phyloP scores from a whole-genome alignment of 805 yeast genomes.

The Saccharomycopsis olivae region DNA sequence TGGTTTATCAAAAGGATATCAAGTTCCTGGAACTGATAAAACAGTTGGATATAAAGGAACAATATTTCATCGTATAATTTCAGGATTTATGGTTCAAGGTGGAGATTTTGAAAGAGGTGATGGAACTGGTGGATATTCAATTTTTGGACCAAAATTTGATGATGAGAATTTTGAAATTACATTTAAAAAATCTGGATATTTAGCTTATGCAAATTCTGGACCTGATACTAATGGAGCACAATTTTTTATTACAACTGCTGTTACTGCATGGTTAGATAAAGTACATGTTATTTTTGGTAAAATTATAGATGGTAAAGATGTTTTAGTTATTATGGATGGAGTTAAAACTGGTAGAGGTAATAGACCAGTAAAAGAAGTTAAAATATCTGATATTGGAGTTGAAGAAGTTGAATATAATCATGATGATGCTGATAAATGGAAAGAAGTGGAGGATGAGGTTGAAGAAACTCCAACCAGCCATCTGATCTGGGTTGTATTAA shows the following conservation, averaged over 20 bases:
- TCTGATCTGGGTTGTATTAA: constrained; percentile 13
- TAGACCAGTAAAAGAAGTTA: constrained; percentile 35
- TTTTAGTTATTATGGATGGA: constrained; percentile 49
- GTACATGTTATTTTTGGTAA: constrained; percentile 73
- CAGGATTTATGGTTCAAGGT: constrained; percentile 74
- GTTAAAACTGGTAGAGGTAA: constrained; percentile 34
- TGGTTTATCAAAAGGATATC: constrained; percentile 33
- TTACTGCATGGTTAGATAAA: constrained; percentile 44
- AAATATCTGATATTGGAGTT: constrained; percentile 23
- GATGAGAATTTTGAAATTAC: constrained; percentile 70
- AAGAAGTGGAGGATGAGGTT: not conserved
- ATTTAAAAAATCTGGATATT: constrained; percentile 59
- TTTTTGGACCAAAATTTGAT: constrained; percentile 59
- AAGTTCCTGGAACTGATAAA: no score
- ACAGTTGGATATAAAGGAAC: constrained; percentile 44
- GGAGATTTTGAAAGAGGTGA: constrained; percentile 64
- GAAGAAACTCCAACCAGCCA: not conserved
- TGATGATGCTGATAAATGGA: constrained; percentile 8
- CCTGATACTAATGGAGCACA: constrained; percentile 60
- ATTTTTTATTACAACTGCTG: constrained; percentile 54
- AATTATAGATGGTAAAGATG: constrained; percentile 54
- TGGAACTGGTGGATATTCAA: constrained; percentile 73
- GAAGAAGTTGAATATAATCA: constrained; percentile 8
- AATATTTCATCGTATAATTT: constrained; percentile 63
- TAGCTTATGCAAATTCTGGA: constrained; percentile 68